phyloP scores from a whole-genome alignment of 768 basidiomycete genomes.

The Rhodotorula graminis region DNA sequence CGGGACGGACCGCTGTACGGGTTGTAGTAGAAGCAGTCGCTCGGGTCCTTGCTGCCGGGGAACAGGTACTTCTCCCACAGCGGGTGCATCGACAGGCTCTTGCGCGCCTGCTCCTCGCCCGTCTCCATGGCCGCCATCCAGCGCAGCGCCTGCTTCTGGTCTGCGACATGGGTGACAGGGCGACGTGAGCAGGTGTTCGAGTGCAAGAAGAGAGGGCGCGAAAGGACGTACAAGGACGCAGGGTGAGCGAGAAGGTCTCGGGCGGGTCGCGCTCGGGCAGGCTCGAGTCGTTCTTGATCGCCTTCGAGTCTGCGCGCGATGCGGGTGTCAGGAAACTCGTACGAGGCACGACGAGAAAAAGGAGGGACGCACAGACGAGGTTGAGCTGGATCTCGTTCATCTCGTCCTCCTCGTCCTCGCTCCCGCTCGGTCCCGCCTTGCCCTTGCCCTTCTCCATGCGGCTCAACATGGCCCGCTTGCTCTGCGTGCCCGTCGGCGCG shows the following conservation, averaged over 20 bases:
- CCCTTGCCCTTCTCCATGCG: constrained; percentile 48
- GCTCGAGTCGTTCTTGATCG: constrained; percentile 69
- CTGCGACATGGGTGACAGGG: constrained; percentile 46
- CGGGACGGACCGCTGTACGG: constrained; percentile 60
- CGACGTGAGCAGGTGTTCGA: not conserved
- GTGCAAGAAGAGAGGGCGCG: not conserved
- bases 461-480: constrained; percentile 46
- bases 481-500: constrained; percentile 45
- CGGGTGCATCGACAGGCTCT: constrained; percentile 78
- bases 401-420: constrained; percentile 67
- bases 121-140: constrained; percentile 91
- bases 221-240: constrained; percentile 18
- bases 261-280: constrained; percentile 79
- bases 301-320: constrained; percentile 57
- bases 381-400: constrained; percentile 74
- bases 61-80: constrained; percentile 81
- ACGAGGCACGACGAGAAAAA: too few relatives aligned
- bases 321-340: too few relatives aligned
- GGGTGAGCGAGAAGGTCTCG: constrained; percentile 58
- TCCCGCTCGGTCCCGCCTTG: constrained; percentile 56
- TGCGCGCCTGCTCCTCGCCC: constrained; percentile 63
- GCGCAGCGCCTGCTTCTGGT: constrained; percentile 89
- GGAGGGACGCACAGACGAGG: constrained; percentile 61
- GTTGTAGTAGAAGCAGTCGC: constrained; percentile 84
- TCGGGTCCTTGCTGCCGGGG: constrained; percentile 50